Evolutionary conservation across 805 yeast genomes (phyloP), one percentile per base, ranked within the genome.

Genomic region (Cyberlindnera euphorbiiphila): DNA sequence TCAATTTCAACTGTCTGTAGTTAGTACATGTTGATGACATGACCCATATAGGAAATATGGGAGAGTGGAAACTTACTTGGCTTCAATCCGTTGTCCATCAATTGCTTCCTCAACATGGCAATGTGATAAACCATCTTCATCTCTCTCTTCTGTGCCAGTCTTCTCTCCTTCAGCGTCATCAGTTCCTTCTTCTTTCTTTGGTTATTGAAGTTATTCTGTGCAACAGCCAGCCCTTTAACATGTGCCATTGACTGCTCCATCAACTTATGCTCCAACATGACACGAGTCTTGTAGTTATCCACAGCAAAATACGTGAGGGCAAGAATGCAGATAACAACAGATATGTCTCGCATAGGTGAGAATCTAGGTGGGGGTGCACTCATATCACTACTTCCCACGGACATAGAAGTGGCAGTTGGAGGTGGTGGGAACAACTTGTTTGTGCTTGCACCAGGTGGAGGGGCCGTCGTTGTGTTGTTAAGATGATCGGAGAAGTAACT

Each of bases 41-140:
- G 17, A 12, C 13, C 3, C 4, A 8, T 13, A 14, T 14, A 9
- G 22, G 21, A 11, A 12, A 20, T 12, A 9, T 7, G 3, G n/a
- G n/a, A n/a, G n/a, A n/a, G n/a, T n/a, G n/a, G n/a, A n/a, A n/a
- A 51, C 57, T 9, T 37, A 53, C 59, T 48, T 12, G 88, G 87
- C n/a, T 71, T 72, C 9, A 69, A 39, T 0, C 83, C 84, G 4
- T 57, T 50, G n/a, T 78, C 82, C 3, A 59, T 48, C 37, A 82
- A 60, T 51, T 82, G 87, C 49, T 76, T 68, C 34, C 85, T 63
- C 23, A 82, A 59, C 57, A 82, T 56, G 2, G 85, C 86, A 27
- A 82, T 69, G 51, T 82, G 91, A 53, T 81, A 61, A 5, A 73
- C 68, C 82, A 81, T 74, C 58, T 75, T 78, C 64, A 65, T 71